Base-by-base conservation (phyloP, 2,329 filamentous ascomycete species). In the Talaromyces marneffei region DNA sequence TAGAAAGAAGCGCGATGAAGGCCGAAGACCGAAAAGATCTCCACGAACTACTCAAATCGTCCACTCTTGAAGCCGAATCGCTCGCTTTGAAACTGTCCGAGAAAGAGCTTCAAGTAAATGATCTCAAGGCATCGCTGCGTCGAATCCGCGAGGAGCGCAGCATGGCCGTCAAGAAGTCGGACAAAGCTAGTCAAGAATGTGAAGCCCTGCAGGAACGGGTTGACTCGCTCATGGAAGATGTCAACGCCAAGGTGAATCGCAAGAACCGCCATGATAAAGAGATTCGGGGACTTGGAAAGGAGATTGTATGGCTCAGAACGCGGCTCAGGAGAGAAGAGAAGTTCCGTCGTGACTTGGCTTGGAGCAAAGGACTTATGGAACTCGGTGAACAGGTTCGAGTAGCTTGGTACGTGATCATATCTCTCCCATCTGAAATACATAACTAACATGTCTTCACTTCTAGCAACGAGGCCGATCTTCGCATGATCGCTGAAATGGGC, bases 401-500 rank as follows among this genome's bases (percentile, higher is more conserved):
- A 66, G 88, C 91, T 78, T 97, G 92, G 93, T 97, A 87, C 68
- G 90, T 87, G 66, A 62, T 61, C 18, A 53, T 2, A 39, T 60
- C 42, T 59, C 52, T 35, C 48, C 48, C 18, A 23, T 8, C 25
- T 29, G 35, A 46, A 31, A 40, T 31, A 54, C 44, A 58, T 50
- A 29, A 20, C 59, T 44, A 46, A 48, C 35, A 48, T 55, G 50
- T n/a, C 25, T 54, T 48, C 20, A 53, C 29, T 60, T 60, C 67
- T 74, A 97, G 94, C 79, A 99, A 97, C 79, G 88, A 93, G 75
- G 89, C 91, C 63, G 91, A 97, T 73, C 86, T 97, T 62, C 85
- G 87, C 57, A 88, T 97, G 71, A 87, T 97, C 65, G 85, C 89
- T 68, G 84, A 89, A 68, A 96, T 97, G 81, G 91, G 90, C 65